Percentiles rank a stretch among this genome's conserved stretches.
Evolutionary conservation across 2,329 filamentous ascomycete genomes (phyloP).

Genomic region (Huntiella moniliformis): DNA sequence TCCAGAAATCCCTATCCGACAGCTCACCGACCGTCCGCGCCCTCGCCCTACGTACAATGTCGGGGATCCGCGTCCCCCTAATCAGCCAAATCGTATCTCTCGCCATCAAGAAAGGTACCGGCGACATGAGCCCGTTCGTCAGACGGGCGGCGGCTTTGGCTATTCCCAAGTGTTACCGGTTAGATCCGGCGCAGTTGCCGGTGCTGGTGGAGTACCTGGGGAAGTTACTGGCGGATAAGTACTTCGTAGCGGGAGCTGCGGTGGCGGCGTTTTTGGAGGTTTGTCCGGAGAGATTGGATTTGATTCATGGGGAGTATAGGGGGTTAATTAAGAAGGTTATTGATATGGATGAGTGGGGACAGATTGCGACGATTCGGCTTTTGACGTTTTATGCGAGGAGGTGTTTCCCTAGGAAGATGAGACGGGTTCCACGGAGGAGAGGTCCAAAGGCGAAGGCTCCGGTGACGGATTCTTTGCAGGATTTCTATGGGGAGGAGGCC

Average conservation of each 20-base stretch:
- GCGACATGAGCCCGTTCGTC: constrained; percentile 87
- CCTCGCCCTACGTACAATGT: constrained; percentile 90
- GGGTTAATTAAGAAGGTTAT: constrained; percentile 73
- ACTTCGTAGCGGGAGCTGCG: constrained; percentile 89
- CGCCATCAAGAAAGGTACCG: constrained; percentile 83
- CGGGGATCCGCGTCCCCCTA: constrained; percentile 85
- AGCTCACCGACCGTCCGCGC: constrained; percentile 77
- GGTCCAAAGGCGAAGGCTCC: background rate
- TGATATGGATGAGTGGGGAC: constrained; percentile 98
- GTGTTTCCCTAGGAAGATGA: constrained; percentile 62
- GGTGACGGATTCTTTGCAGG: constrained; percentile 31
- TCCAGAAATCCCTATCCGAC: constrained; percentile 93
- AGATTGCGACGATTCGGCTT: constrained; percentile 63
- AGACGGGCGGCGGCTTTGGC: constrained; percentile 82
- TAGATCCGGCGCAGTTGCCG: constrained; percentile 71
- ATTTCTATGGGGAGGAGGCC: constrained; percentile 57
- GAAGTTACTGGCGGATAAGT: constrained; percentile 68
- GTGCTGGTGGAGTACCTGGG: constrained; percentile 70
- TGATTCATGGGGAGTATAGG: constrained; percentile 82
- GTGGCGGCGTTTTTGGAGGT: constrained; percentile 77
- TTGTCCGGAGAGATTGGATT: constrained; percentile 69
- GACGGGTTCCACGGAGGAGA: constrained; percentile 22
- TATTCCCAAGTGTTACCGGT: constrained; percentile 85
- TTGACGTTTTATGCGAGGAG: constrained; percentile 70
- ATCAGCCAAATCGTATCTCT: constrained; percentile 95